These are phyloP conservation scores for Lactifluus piperatus DNA, from an alignment of 768 basidiomycete genomes.

Conservation along the genomic window DNA sequence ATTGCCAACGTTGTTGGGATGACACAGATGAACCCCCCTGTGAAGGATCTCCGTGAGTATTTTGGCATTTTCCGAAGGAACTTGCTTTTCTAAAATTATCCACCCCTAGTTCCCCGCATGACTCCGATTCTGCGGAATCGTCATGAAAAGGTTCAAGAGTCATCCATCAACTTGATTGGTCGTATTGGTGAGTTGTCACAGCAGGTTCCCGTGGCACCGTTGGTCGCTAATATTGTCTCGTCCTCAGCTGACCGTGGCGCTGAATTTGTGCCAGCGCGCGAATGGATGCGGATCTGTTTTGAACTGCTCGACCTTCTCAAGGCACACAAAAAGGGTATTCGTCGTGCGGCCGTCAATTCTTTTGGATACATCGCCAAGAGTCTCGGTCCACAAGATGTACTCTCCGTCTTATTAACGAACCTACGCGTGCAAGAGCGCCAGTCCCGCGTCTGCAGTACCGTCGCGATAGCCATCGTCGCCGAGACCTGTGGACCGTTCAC, in stretches of 20 bases:
- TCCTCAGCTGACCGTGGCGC: slow-evolving; percentile 88
- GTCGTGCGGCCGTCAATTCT: slow-evolving; percentile 97
- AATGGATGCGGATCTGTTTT: slow-evolving; percentile 99
- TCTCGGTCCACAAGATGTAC: slow-evolving; percentile 96
- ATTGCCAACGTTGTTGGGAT: slow-evolving; percentile 99
- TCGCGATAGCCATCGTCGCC: slow-evolving; percentile 93
- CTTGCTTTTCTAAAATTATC: neutral
- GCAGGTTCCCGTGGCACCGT: neutral
- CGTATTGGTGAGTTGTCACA: slow-evolving; percentile 56
- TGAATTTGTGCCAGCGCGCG: slow-evolving; percentile 95
- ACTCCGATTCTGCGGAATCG: slow-evolving; percentile 98
- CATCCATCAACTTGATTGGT: slow-evolving; percentile 98
- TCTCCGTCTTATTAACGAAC: slow-evolving; percentile 93
- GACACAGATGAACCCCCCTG: slow-evolving; percentile 99
- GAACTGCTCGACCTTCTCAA: slow-evolving; percentile 94
- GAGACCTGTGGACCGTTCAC: slow-evolving; percentile 97
- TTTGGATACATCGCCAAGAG: slow-evolving; percentile 99
- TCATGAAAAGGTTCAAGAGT: slow-evolving; percentile 99
- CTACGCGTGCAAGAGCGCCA: slow-evolving; percentile 98
- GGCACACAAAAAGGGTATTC: slow-evolving; percentile 98
- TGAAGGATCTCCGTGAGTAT: slow-evolving; percentile 92
- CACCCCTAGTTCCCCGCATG: slow-evolving; percentile 83
- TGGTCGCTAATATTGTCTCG: slow-evolving; percentile 5
- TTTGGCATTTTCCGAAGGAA: neutral
- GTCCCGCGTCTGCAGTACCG: slow-evolving; percentile 96